Conservation (phyloP, 345 rosid species). For the Luvunga scandens region DNA sequence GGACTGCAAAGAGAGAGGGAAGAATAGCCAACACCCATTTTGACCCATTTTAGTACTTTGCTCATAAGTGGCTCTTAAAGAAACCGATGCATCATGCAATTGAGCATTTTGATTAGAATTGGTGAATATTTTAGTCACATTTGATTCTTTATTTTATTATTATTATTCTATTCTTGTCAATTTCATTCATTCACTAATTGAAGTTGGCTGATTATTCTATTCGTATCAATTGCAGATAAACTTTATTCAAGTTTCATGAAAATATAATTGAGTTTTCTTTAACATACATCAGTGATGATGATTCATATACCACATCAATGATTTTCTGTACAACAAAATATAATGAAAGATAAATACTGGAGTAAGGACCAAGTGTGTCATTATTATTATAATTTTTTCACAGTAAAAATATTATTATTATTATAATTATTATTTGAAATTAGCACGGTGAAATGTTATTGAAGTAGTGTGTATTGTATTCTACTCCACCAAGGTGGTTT, state of each 20-base stretch:
- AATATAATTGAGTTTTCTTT: not conserved
- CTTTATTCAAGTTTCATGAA: not conserved
- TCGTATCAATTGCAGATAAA: no score
- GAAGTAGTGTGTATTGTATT: no score
- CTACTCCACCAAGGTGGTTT: no score
- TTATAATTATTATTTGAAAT: no score
- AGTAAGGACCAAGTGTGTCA: no score
- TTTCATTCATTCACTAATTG: not conserved
- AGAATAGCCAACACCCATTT: slow-evolving; percentile 54
- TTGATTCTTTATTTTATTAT: not conserved
- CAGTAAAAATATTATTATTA: no score
- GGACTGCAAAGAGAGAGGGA: slow-evolving; percentile 18
- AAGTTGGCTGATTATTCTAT: not conserved
- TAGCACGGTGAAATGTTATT: no score
- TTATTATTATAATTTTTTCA: no score
- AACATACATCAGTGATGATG: no score
- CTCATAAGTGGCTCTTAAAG: not conserved
- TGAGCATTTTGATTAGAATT: not conserved
- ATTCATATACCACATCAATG: no score
- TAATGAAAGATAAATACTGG: no score
- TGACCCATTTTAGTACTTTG: slow-evolving; percentile 10
- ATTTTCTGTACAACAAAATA: no score
- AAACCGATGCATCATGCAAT: not conserved
- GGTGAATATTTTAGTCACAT: not conserved
- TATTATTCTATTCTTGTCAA: not conserved